Base-by-base conservation (phyloP, 805 yeast genomes). In the Wickerhamiella musiphila region DNA sequence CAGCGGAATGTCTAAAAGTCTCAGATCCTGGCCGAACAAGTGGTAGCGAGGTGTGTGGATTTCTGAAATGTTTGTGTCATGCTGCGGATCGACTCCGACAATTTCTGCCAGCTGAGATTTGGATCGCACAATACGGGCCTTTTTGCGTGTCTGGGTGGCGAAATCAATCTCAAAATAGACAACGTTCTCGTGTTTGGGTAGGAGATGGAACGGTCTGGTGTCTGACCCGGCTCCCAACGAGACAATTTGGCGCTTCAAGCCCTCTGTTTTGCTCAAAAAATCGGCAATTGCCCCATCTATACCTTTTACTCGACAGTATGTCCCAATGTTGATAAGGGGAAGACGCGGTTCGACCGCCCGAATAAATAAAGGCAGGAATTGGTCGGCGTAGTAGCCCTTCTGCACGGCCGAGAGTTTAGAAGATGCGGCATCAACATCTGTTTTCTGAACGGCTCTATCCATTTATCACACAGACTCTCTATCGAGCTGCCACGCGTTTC, bases 221-320 rank as follows among this genome's bases (percentile, higher is more conserved):
- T 78, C 92, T 11, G 79, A 73, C 4, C 92, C 92, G 2, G 84
- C 74, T 0, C 92, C 92, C n/a, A 78, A 47, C 1, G 82, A 74
- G 1, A 78, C 54, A 11, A 78, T 63, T 46, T 76, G 62, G 19
- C 43, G 29, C 9, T 21, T 18, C 3, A 17, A 35, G 28, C 34
- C 37, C 23, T 25, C 26, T 7, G 18, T 32, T 48, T 44, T 6
- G 34, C 36, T 26, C 4, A 65, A 41, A 35, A 66, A 66, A 27
- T 43, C 43, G 3, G 53, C 48, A 1, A 67, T 51, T 6, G 69
- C 42, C 7, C 34, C 14, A 39, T 67, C 65, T 19, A 70, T 57
- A 32, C 63, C 58, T 12, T 36, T 41, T 0, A 68, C 62, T 20
- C 78, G 51, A 28, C 67, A 53, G 44, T 62, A 71, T 2, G 77